Evolutionary conservation across 176 grass and related monocot species (phyloP).

Genomic region (Triticum dicoccoides): DNA sequence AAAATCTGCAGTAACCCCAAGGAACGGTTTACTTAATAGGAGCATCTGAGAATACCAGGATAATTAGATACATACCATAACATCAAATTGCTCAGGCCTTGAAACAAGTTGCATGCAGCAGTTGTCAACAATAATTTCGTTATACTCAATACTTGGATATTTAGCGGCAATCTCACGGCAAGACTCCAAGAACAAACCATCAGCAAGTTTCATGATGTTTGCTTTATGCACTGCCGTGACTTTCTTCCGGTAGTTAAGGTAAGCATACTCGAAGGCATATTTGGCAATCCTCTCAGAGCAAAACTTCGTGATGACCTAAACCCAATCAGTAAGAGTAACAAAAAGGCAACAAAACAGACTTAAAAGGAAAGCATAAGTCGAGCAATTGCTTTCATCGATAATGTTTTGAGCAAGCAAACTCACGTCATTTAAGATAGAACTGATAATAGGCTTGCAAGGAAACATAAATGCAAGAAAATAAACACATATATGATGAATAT

Average conservation of each 20-base stretch:
- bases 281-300: slow-evolving; percentile 89
- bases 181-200: slow-evolving; percentile 96
- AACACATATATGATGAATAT: not conserved
- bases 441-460: not conserved
- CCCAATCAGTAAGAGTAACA: slow-evolving; percentile 33
- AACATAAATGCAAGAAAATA: not conserved
- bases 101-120: slow-evolving; percentile 98
- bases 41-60: not conserved
- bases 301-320: slow-evolving; percentile 99
- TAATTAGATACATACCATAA: slow-evolving; percentile 64
- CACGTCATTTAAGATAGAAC: not conserved
- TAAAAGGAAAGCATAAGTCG: not conserved
- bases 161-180: slow-evolving; percentile 88
- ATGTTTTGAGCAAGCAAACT: not conserved
- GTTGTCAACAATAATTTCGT: slow-evolving; percentile 96
- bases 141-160: slow-evolving; percentile 87
- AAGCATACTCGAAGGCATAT: slow-evolving; percentile 97
- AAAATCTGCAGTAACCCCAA: slow-evolving; percentile 13
- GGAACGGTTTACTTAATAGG: slow-evolving; percentile 9
- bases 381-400: not conserved
- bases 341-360: slow-evolving; percentile 29
- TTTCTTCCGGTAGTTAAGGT: slow-evolving; percentile 95
- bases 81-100: slow-evolving; percentile 92
- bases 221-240: slow-evolving; percentile 97
- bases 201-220: slow-evolving; percentile 98